Evolutionary conservation across 345 rosid species (phyloP), one percentile per base, ranked within the genome.

Genomic region (Salix purpurea): DNA sequence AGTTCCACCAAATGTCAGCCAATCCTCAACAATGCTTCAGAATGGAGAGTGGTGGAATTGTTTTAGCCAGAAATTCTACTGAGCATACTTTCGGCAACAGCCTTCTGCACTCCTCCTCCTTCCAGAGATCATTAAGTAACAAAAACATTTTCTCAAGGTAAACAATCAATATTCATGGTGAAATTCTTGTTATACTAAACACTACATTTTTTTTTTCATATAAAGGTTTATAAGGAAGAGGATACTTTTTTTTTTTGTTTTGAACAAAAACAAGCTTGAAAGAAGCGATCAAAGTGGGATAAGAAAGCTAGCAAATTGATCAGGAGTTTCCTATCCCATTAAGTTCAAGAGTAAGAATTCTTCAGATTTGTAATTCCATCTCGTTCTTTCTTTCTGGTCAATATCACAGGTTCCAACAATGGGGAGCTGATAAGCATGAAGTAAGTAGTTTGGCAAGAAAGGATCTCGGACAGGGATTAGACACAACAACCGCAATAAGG

Each of bases 31-130:
- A 78, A 18, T 83, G 81, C 56, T 81, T 86, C 76, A 78, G 83
- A 80, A 68, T 86, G 86, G 84, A 84, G 78, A 87, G 75, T 66
- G 89, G 91, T 61, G 80, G 83, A 39, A 74, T 84, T 70, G 78
- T 79, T 70, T 73, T 83, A 7, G 65, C 77, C 36, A 76, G 67
- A 77, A 83, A 65, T 60, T 72, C 81, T 36, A 58, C 67, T 26
- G 70, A 70, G 28, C 23, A 72, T 24, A 71, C 39, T 69, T 52
- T 78, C 52, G 75, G 73, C 14, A 79, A 18, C 40, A 79, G 26
- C 65, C 56, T 34, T 68, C 44, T 69, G 65, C 82, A 69, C 8
- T 69, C 85, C 40, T 19, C 77, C 69, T 19, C 77, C 69, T 67
- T 77, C 62, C 80, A 77, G 4, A 73, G 60, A 23, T 54, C 84